Base-by-base conservation (phyloP, 495 filamentous ascomycete species). In the Lasiosphaeris hirsuta region DNA sequence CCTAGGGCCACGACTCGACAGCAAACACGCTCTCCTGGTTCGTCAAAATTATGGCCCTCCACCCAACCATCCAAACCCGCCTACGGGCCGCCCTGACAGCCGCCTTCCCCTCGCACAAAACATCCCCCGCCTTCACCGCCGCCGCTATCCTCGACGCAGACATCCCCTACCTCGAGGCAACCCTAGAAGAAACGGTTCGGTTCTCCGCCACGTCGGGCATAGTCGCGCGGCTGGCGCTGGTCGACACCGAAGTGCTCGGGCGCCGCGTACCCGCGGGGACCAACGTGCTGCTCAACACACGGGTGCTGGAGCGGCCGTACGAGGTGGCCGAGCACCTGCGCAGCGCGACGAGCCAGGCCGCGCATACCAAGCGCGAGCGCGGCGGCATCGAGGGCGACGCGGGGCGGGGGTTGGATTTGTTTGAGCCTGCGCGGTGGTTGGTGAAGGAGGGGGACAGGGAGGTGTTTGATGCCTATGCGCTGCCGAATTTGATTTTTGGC, bases 91-190 rank as follows among this genome's bases (percentile, higher is more conserved):
- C 58, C 1, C 36, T 76, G 1, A 42, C 14, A 3, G 53, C 48
- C 3, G 57, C 60, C 7, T 66, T 65, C 35, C 49, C 59, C 1
- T 10, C n/a, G 18, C 18, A 39, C 17, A 35, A 36, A 3, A 51
- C 18, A 10, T 39, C 58, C 4, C 23, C 1, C 2, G n/a, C 30
- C 14, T 49, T 10, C 63, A 63, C 0, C 0, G 63, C 66, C 2
- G 39, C 49, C 9, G 69, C 66, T 10, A 65, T 76, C 9, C 35
- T 66, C 13, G 52, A 60, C 34, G 45, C 52, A 0, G 57, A 54
- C 7, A 53, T 78, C 13, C 75, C 71, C 0, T 75, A 73, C 47
- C 69, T 78, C 8, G 68, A 75, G 46, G 75, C 67, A 0, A 51
- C 55, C 0, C 50, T 71, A 11, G 73, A 74, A 45, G 75, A 78